Evolutionary conservation across 176 grass and related monocot species (phyloP).

Genomic region (Phyllostachys edulis): DNA sequence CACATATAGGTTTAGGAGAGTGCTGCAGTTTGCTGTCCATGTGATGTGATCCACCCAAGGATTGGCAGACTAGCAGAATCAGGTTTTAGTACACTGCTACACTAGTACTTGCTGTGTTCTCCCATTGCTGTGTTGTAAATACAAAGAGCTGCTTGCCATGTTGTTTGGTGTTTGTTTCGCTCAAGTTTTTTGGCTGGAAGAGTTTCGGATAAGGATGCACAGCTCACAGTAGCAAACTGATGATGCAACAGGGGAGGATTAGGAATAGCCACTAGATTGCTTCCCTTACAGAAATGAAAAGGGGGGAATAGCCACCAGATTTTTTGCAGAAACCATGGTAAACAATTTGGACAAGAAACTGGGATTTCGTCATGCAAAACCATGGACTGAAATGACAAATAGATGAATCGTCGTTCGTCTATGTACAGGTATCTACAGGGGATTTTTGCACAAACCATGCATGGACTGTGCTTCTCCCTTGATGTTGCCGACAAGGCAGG

Average conservation of each 20-base stretch:
- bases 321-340: not conserved
- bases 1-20: not conserved
- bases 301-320: not conserved
- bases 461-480: not conserved
- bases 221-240: not conserved
- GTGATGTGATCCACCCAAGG: slow-evolving; percentile 4
- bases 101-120: not conserved
- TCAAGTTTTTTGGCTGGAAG: not conserved
- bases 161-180: not conserved
- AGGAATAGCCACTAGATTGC: not conserved
- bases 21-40: not conserved
- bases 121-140: slow-evolving; percentile 5
- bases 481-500: not conserved
- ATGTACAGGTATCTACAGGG: not conserved
- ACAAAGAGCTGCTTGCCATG: not conserved
- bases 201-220: slow-evolving; percentile 1
- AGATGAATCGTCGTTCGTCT: not conserved
- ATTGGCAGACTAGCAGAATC: not conserved
- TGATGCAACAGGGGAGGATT: not conserved
- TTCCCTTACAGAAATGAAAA: too few relatives aligned
- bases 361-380: not conserved
- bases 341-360: not conserved
- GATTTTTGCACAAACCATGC: too few relatives aligned
- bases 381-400: not conserved
- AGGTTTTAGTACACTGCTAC: not conserved